Evolutionary conservation across 2,329 filamentous ascomycete species (phyloP), one percentile per base, ranked within the genome.

Genomic region (Didymellaceae sp.): DNA sequence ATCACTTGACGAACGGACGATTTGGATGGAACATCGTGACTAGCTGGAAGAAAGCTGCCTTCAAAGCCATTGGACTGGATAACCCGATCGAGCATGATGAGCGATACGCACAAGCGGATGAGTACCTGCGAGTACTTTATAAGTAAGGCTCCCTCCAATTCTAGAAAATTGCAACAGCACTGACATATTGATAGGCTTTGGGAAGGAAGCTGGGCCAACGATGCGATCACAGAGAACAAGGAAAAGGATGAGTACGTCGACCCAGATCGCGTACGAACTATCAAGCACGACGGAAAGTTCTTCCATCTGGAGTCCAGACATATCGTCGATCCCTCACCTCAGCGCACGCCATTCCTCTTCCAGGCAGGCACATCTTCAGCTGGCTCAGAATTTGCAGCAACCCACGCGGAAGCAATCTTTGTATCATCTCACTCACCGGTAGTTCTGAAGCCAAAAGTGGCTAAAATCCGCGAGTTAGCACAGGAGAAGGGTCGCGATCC

Each of bases 11-110:
- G 0, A 74, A 78, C 3, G 85, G 84, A 0, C 75, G 85, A 0
- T 78, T 87, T 25, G 84, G 82, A 0, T 86, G 85, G 85, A 88
- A 88, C 54, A 86, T 88, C 16, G 85, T 88, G 0, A 87, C 84
- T 0, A 80, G 76, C 1, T 86, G 81, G 78, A 84, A 83, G 63
- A 86, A 86, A 60, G 77, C 81, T 0, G 83, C 84, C 0, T 84
- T 85, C 66, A 85, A 86, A 60, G 83, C 82, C 0, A 85, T 86
- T 45, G 84, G 83, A 0, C 63, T 85, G 2, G 80, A 85, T 10
- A 79, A 69, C 4, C 80, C 80, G 0, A 81, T 84, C 24, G 79
- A 84, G 47, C 84, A 86, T 55, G 85, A 87, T 32, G 78, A 86
- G 50, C 76, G 87, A 45, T 90, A 90, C 55, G 81, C 78, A 2